Evolutionary conservation across 2,329 filamentous ascomycete species (phyloP).

Genomic region (Diaporthe vaccinii): DNA sequence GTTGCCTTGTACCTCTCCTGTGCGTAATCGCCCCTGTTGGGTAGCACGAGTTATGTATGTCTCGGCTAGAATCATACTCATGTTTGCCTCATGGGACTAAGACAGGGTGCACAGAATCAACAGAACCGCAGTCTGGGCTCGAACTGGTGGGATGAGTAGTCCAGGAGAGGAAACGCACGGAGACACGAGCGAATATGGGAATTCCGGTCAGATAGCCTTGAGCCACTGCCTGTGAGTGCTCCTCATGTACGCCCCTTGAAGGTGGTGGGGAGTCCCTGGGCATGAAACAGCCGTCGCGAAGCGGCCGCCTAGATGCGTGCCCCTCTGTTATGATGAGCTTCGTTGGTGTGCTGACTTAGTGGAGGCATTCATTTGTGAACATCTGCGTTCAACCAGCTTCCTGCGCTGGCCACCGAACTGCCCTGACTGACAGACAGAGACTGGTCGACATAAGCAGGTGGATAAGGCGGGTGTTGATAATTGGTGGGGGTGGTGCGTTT

Average conservation of each 20-base stretch:
- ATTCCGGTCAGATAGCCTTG: neutral
- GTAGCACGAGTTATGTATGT: conserved; percentile 39
- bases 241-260: neutral
- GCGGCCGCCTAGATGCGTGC: neutral
- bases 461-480: conserved; percentile 23
- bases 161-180: neutral
- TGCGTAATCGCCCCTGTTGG: conserved; percentile 38
- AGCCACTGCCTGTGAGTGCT: neutral
- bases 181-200: neutral
- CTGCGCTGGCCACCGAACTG: neutral
- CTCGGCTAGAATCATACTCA: conserved; percentile 40
- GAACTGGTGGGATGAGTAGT: neutral
- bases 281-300: neutral
- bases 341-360: neutral
- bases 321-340: neutral
- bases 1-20: conserved; percentile 39
- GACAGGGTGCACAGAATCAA: conserved; percentile 15
- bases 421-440: neutral
- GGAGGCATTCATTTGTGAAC: neutral
- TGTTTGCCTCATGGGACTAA: conserved; percentile 38
- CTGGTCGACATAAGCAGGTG: conserved; percentile 13
- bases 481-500: conserved; percentile 20
- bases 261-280: neutral
- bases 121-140: neutral
- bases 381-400: no score